These are phyloP conservation scores for Nothophaeocryptopus gaeumannii DNA, from an alignment of 2,329 filamentous ascomycete species.

Conservation along the genomic window DNA sequence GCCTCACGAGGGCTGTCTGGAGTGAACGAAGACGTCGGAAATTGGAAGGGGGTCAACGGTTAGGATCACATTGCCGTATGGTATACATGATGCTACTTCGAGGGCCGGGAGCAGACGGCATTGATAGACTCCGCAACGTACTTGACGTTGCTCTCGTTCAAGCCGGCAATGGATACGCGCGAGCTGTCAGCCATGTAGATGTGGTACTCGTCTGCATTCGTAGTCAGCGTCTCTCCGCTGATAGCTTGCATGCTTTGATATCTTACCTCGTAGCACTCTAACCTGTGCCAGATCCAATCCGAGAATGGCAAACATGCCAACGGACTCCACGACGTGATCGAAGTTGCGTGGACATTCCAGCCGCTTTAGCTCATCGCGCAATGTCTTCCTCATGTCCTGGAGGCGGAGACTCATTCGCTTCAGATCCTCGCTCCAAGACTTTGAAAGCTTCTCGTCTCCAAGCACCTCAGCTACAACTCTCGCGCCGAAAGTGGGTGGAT, in stretches of 20 bases:
- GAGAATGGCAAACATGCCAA: constrained; percentile 99
- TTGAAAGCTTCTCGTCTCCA: constrained; percentile 75
- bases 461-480: constrained; percentile 90
- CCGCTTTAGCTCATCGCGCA: constrained; percentile 90
- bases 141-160: constrained; percentile 5
- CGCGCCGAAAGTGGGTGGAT: constrained; percentile 92
- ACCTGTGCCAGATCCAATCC: constrained; percentile 59
- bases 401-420: constrained; percentile 98
- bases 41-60: not conserved
- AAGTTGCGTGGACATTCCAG: constrained; percentile 94
- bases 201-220: constrained; percentile 4
- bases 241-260: not conserved
- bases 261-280: not conserved
- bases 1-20: too few species aligned
- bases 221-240: not conserved
- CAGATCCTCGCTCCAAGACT: constrained; percentile 93
- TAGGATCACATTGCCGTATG: not conserved
- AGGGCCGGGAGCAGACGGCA: not conserved
- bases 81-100: not conserved
- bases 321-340: constrained; percentile 96
- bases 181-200: constrained; percentile 12
- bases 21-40: too few species aligned
- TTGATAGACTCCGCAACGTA: constrained; percentile 8
- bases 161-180: constrained; percentile 4
- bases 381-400: constrained; percentile 90